Conservation (phyloP, 148 eudicot genomes). For the Fagopyrum esculentum region DNA sequence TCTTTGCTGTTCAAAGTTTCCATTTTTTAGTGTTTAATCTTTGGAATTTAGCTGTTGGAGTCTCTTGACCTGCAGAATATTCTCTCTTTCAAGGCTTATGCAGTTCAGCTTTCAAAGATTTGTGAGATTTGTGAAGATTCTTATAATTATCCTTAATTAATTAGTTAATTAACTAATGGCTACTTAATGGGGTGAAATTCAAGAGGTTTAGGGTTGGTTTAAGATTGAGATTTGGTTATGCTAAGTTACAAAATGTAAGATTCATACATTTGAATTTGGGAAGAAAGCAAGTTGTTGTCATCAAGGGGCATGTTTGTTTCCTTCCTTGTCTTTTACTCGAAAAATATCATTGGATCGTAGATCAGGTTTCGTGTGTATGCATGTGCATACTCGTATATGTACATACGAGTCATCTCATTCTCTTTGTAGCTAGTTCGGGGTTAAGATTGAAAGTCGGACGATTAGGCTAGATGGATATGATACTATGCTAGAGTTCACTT, state of each 20-base stretch:
- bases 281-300: constrained; percentile 5
- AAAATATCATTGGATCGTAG: background rate
- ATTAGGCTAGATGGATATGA: too few relatives aligned
- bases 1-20: constrained; percentile 27
- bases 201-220: background rate
- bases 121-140: constrained; percentile 9
- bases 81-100: constrained; percentile 29
- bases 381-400: too few relatives aligned
- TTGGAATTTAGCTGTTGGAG: constrained; percentile 79
- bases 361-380: too few relatives aligned
- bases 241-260: constrained; percentile 17
- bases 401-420: background rate
- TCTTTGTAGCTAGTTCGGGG: too few relatives aligned
- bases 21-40: constrained; percentile 41
- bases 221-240: background rate
- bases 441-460: too few relatives aligned
- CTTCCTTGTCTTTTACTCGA: constrained; percentile 46
- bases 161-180: background rate
- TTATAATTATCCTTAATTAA: background rate
- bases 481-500: too few relatives aligned
- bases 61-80: constrained; percentile 56
- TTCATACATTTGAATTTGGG: background rate
- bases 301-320: constrained; percentile 11
- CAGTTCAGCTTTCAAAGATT: constrained; percentile 5
- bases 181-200: background rate